Evolutionary conservation across 257 asterid species (phyloP).

Genomic region (Hygrophila difformis): DNA sequence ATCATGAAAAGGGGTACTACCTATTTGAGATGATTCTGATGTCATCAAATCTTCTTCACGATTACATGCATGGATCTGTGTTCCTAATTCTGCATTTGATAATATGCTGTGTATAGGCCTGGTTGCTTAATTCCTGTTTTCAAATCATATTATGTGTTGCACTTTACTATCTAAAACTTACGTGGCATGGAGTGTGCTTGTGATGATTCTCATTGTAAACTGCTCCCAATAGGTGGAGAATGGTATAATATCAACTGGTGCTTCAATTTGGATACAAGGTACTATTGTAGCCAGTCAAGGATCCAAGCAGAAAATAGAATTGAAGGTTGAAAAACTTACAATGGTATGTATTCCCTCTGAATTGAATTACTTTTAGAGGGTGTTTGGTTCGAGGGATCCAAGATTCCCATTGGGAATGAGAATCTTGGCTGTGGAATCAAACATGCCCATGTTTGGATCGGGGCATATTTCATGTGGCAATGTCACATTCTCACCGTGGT

Average conservation of each 20-base stretch:
- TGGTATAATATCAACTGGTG: slow-evolving; percentile 72
- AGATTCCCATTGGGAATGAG: no score
- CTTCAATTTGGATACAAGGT: slow-evolving; percentile 81
- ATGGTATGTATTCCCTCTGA: slow-evolving; percentile 50
- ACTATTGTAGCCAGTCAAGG: slow-evolving; percentile 82
- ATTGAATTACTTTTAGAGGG: no score
- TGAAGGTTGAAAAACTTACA: slow-evolving; percentile 79
- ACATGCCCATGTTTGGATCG: no score
- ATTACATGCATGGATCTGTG: neutral
- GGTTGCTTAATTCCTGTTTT: slow-evolving; percentile 7
- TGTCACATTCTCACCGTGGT: no score
- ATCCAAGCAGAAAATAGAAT: slow-evolving; percentile 80
- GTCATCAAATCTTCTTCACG: neutral
- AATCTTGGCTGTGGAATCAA: no score
- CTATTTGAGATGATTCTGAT: slow-evolving; percentile 4
- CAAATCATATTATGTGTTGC: neutral
- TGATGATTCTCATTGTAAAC: slow-evolving; percentile 11
- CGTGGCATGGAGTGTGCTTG: slow-evolving; percentile 9
- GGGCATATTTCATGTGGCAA: no score
- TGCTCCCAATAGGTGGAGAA: slow-evolving; percentile 56
- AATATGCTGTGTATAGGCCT: slow-evolving; percentile 6
- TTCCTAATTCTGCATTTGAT: slow-evolving; percentile 3
- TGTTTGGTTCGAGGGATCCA: no score
- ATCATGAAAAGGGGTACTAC: no score
- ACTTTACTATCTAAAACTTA: slow-evolving; percentile 12